A percentile compares a stretch with the other conserved stretches of the same genome.
These are phyloP conservation scores for Thozetella sp. DNA, from an alignment of 495 filamentous ascomycete genomes.

Conservation along the genomic window DNA sequence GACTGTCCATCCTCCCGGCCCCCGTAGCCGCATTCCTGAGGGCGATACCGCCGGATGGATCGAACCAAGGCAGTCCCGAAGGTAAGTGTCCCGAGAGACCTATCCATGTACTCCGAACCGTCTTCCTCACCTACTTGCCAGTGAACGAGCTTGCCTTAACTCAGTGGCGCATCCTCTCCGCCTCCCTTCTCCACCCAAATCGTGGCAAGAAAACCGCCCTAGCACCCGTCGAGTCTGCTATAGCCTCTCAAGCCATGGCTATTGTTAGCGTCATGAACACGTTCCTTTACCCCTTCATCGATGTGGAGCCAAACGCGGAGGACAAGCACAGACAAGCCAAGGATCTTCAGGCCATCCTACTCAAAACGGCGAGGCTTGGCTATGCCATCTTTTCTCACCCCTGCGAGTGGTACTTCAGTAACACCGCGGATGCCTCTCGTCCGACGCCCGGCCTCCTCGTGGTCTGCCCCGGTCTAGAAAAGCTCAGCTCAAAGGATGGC, in stretches of 20 bases:
- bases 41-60: neutral
- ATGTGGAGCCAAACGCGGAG: neutral
- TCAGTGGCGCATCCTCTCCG: neutral
- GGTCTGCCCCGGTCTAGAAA: neutral
- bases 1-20: neutral
- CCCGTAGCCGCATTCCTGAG: neutral
- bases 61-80: neutral
- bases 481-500: neutral
- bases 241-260: neutral
- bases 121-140: neutral
- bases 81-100: neutral
- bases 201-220: neutral
- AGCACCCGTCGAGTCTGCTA: neutral
- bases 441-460: neutral
- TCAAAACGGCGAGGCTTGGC: neutral
- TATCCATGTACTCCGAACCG: neutral
- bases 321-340: neutral
- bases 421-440: neutral
- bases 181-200: neutral
- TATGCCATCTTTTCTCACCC: neutral
- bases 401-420: neutral
- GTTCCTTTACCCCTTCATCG: constrained; percentile 1
- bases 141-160: neutral
- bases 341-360: neutral
- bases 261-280: constrained; percentile 2